Evolutionary conservation across 352 stramenopile genomes (phyloP), one percentile per base, ranked within the genome.

Genomic region (Elongisporangium prolatum): DNA sequence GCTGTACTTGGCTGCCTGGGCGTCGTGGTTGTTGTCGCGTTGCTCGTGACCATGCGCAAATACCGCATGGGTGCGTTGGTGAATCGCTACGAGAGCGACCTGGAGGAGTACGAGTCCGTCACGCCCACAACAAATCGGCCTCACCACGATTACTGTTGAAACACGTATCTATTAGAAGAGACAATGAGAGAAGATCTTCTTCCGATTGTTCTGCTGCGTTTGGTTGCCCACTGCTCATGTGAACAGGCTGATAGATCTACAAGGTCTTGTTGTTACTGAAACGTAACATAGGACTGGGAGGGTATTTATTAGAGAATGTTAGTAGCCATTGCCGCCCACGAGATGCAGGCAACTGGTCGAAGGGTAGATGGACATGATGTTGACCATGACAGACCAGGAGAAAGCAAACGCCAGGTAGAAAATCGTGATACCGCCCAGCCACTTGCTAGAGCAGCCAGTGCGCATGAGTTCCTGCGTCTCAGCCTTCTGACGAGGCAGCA

Each of bases 401-500:
- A 71, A 25, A 6, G 59, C 58, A 38, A 63, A 55, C 5, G 22
- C 48, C 21, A 81, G 66, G 59, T 74, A 76, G 16, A 50, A 6
- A 20, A 75, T 61, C 20, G 71, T 79, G 22, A 79, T 16, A 11
- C 57, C 21, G 4, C 72, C 72, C 21, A 77, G 56, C 0, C 66
- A 7, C 16, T 68, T 65, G 49, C 64, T 76, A 0, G 52, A 63
- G 11, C 72, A 69, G 25, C 72, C 72, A 16, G 52, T 75, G 49
- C 59, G 61, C 50, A 69, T 73, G 20, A 80, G 69, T 48, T 74
- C 61, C 64, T 75, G 67, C 0, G 68, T 77, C 48, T 78, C 68
- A 0, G 66, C 64, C 62, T 83, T 83, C 40, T 86, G 72, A n/a
- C 55, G 58, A 24, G 76, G 74, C 25, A 86, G 51, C 40, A 84